Evolutionary conservation across 352 stramenopile species (phyloP).

Genomic region (Lagenidium giganteum): DNA sequence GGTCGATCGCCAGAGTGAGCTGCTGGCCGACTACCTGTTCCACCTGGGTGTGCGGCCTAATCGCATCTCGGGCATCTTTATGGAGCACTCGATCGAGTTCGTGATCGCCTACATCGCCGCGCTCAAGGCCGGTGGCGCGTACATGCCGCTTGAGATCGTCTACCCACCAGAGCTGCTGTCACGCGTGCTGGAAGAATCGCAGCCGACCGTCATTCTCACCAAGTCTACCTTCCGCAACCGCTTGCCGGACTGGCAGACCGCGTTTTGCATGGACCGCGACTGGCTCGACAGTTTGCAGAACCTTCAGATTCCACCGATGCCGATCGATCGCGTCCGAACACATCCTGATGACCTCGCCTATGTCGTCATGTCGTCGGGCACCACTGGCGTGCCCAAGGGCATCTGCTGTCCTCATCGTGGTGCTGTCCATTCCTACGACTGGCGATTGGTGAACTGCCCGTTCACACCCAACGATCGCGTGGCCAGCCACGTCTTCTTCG

Average conservation of each 20-base stretch:
- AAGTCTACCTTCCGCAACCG: slow-evolving; percentile 67
- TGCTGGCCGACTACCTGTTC: slow-evolving; percentile 62
- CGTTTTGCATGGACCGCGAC: slow-evolving; percentile 59
- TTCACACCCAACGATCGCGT: slow-evolving; percentile 75
- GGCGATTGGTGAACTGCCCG: slow-evolving; percentile 75
- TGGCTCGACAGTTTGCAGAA: slow-evolving; percentile 29
- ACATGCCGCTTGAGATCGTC: slow-evolving; percentile 87
- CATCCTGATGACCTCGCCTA: slow-evolving; percentile 89
- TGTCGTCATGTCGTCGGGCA: slow-evolving; percentile 91
- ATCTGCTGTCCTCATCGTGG: slow-evolving; percentile 92
- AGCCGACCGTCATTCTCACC: slow-evolving; percentile 84
- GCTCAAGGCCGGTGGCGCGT: slow-evolving; percentile 87
- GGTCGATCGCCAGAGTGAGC: slow-evolving; percentile 60
- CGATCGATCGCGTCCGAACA: slow-evolving; percentile 42
- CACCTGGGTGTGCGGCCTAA: slow-evolving; percentile 59
- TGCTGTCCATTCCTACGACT: slow-evolving; percentile 90
- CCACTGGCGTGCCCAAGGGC: slow-evolving; percentile 89
- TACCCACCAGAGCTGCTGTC: slow-evolving; percentile 89
- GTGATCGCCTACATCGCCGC: slow-evolving; percentile 88
- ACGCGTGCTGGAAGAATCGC: slow-evolving; percentile 85
- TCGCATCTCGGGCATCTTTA: slow-evolving; percentile 79
- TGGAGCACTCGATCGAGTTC: slow-evolving; percentile 91
- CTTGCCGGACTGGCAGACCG: slow-evolving; percentile 61
- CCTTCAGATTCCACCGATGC: slow-evolving; percentile 38
- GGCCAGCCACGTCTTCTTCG: slow-evolving; percentile 93